These are phyloP conservation scores for Ballota nigra DNA, from an alignment of 257 asterid genomes.

Conservation along the genomic window DNA sequence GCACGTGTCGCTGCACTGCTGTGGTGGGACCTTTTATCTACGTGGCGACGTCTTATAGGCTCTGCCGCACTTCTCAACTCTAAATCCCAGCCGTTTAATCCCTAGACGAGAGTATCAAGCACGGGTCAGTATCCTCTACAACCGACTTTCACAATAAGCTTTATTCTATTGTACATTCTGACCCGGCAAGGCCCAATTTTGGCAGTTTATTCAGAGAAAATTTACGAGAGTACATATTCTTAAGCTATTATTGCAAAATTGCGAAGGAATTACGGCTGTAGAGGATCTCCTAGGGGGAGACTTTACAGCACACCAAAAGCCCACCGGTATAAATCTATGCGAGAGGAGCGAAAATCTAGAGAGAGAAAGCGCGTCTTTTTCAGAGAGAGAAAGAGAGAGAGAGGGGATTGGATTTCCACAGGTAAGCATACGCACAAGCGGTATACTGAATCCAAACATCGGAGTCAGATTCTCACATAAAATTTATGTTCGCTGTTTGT, in stretches of 20 bases:
- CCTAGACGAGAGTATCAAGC: constrained; percentile 25
- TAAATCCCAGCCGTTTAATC: constrained; percentile 41
- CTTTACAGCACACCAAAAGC: constrained; percentile 24
- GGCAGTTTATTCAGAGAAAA: neutral
- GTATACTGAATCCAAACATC: constrained; percentile 17
- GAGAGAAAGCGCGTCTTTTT: constrained; percentile 45
- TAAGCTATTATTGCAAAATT: neutral
- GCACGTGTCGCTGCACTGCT: constrained; percentile 32
- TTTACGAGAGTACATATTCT: neutral
- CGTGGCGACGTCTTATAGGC: constrained; percentile 25
- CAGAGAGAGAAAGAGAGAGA: constrained; percentile 26
- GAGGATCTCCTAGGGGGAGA: constrained; percentile 20
- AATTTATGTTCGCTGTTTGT: neutral
- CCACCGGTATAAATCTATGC: constrained; percentile 25
- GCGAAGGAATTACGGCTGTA: neutral
- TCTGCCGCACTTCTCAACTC: constrained; percentile 8
- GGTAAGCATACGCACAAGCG: constrained; percentile 24
- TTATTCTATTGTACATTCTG: constrained; percentile 12
- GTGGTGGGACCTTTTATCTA: constrained; percentile 7
- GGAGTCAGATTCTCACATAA: constrained; percentile 6
- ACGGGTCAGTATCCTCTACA: constrained; percentile 28
- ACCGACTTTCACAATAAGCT: neutral
- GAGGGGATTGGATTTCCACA: constrained; percentile 32
- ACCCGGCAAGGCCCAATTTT: neutral
- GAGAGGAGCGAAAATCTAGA: constrained; percentile 23